A percentile compares a stretch with the other conserved stretches of the same genome.
These are phyloP conservation scores for Isochrysis galbana DNA, from an alignment of 78 protist species.

Conservation along the genomic window DNA sequence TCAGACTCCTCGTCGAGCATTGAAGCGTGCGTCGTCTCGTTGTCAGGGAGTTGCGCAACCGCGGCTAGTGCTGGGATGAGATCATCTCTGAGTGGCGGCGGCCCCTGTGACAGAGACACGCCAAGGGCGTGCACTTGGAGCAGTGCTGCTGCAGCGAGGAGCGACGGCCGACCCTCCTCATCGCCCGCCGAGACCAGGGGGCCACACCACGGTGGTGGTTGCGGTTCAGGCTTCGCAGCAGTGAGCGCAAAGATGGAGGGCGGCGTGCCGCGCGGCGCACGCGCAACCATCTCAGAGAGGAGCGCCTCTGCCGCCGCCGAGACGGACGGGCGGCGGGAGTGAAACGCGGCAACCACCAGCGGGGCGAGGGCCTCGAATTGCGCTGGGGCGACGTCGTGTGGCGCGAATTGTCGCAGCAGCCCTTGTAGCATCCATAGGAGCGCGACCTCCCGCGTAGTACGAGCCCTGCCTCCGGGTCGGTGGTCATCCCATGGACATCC, in stretches of 20 bases:
- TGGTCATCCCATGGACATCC: background rate
- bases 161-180: background rate
- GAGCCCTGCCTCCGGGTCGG: background rate
- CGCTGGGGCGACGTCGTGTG: background rate
- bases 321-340: background rate
- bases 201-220: background rate
- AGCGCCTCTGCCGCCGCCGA: background rate
- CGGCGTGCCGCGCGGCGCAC: conserved; percentile 2
- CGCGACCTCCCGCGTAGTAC: background rate
- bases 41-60: background rate
- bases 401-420: background rate
- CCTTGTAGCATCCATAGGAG: background rate
- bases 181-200: background rate
- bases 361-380: background rate
- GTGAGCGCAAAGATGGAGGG: background rate
- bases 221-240: background rate
- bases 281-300: background rate
- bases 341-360: background rate
- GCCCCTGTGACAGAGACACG: background rate
- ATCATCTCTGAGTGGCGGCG: background rate
- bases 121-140: background rate
- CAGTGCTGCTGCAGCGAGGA: background rate
- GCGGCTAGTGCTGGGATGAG: background rate
- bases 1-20: too few relatives aligned
- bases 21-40: too few relatives aligned